Evolutionary conservation across 2,329 filamentous ascomycete species (phyloP).

Genomic region (Aspergillus sp.): DNA sequence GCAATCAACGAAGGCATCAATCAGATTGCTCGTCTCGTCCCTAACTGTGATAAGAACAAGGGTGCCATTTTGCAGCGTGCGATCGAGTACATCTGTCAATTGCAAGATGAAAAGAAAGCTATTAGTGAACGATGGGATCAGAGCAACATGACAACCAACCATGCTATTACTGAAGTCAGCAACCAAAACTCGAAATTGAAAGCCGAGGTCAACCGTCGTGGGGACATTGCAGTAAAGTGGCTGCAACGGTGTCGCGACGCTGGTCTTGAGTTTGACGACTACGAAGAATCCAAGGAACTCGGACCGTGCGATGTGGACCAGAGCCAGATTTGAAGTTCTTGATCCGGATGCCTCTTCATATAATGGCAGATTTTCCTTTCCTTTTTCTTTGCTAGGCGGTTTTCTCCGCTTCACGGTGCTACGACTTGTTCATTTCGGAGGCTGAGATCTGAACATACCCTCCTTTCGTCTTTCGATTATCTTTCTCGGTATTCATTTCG

Average conservation of each 20-base stretch:
- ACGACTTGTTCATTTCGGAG: slow-evolving; percentile 19
- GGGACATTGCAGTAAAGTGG: slow-evolving; percentile 59
- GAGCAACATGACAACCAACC: slow-evolving; percentile 40
- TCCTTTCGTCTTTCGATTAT: slow-evolving; percentile 10
- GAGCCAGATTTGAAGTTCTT: slow-evolving; percentile 6
- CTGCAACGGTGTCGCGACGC: slow-evolving; percentile 43
- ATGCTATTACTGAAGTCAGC: slow-evolving; percentile 74
- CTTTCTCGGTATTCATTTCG: background rate
- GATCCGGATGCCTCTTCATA: no score
- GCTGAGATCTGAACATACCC: slow-evolving; percentile 23
- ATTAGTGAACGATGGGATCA: slow-evolving; percentile 39
- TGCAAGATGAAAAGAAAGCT: slow-evolving; percentile 49
- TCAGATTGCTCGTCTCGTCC: slow-evolving; percentile 94
- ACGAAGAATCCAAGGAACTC: slow-evolving; percentile 39
- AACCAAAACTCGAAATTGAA: slow-evolving; percentile 94
- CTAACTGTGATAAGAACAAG: slow-evolving; percentile 98
- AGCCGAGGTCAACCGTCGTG: slow-evolving; percentile 78
- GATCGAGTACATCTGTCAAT: slow-evolving; percentile 87
- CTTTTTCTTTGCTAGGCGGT: background rate
- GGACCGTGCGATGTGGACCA: slow-evolving; percentile 33
- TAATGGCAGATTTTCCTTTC: slow-evolving; percentile 2
- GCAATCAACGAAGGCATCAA: slow-evolving; percentile 99
- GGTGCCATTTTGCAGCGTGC: slow-evolving; percentile 91
- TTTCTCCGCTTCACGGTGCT: slow-evolving; percentile 8
- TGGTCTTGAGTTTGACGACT: slow-evolving; percentile 46